These are phyloP conservation scores for Aspergillus nanangensis DNA, from an alignment of 495 filamentous ascomycete species.

Conservation along the genomic window DNA sequence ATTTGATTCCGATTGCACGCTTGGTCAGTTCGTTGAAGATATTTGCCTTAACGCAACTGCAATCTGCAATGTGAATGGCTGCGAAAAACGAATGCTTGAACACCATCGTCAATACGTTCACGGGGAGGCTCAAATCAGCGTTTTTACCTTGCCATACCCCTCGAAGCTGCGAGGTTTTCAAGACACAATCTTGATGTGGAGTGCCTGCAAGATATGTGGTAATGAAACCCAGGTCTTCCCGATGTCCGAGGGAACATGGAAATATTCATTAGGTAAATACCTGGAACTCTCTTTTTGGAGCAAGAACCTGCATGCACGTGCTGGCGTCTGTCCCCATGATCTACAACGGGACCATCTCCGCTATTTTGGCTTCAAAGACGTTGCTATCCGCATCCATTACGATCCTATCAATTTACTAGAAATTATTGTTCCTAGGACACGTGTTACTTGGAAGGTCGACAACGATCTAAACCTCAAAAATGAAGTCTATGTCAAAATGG, in stretches of 20 bases:
- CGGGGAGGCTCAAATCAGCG: conserved; percentile 86
- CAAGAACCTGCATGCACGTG: conserved; percentile 70
- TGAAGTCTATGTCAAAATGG: conserved; percentile 73
- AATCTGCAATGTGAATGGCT: conserved; percentile 76
- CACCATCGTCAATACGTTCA: conserved; percentile 98
- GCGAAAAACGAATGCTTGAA: conserved; percentile 83
- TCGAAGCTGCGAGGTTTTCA: conserved; percentile 65
- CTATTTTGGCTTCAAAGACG: conserved; percentile 84
- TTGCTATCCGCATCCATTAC: conserved; percentile 85
- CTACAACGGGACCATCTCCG: conserved; percentile 86
- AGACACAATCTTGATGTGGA: conserved; percentile 95
- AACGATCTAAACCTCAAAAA: conserved; percentile 89
- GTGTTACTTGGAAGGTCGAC: conserved; percentile 95
- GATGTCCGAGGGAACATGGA: conserved; percentile 96
- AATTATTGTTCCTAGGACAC: conserved; percentile 84
- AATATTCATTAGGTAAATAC: conserved; percentile 98
- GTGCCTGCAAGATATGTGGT: conserved; percentile 83
- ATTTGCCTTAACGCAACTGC: conserved; percentile 70
- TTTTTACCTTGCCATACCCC: conserved; percentile 75
- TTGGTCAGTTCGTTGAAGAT: conserved; percentile 95
- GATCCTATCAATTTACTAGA: conserved; percentile 91
- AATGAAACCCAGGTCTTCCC: conserved; percentile 84
- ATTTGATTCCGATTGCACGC: conserved; percentile 82
- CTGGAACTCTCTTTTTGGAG: conserved; percentile 97
- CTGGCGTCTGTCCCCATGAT: conserved; percentile 86